Evolutionary conservation across 75 land plant species (phyloP).

Genomic region (Pinus taeda): DNA sequence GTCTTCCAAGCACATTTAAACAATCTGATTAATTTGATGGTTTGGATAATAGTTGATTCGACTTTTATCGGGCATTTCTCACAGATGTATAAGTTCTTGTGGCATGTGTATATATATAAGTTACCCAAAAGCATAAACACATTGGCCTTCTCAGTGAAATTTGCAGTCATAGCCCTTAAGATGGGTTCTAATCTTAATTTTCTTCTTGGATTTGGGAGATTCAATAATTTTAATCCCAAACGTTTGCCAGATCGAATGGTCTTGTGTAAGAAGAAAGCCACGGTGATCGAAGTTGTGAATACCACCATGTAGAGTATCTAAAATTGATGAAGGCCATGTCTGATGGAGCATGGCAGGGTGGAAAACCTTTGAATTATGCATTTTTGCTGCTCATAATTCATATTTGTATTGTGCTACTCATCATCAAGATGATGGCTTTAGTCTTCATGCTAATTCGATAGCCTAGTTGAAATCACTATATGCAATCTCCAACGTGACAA

Average conservation of each 20-base stretch:
- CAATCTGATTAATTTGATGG: no score
- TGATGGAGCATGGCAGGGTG: conserved; percentile 47
- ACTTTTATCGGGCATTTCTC: no score
- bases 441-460: conserved; percentile 64
- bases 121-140: no score
- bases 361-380: conserved; percentile 49
- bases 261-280: not conserved
- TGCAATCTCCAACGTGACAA: not conserved
- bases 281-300: not conserved
- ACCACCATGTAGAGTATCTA: conserved; percentile 3
- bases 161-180: no score
- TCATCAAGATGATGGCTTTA: conserved; percentile 32
- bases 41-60: no score
- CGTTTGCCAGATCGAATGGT: not conserved
- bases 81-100: no score
- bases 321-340: conserved; percentile 20
- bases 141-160: no score
- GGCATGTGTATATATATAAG: no score
- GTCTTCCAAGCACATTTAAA: no score
- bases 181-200: no score
- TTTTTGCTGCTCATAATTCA: conserved; percentile 54
- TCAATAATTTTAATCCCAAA: no score
- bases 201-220: no score
- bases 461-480: conserved; percentile 58
- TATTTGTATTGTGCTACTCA: conserved; percentile 31